Conservation (phyloP, 2,329 filamentous ascomycete species). For the Gnomoniopsis sp. region DNA sequence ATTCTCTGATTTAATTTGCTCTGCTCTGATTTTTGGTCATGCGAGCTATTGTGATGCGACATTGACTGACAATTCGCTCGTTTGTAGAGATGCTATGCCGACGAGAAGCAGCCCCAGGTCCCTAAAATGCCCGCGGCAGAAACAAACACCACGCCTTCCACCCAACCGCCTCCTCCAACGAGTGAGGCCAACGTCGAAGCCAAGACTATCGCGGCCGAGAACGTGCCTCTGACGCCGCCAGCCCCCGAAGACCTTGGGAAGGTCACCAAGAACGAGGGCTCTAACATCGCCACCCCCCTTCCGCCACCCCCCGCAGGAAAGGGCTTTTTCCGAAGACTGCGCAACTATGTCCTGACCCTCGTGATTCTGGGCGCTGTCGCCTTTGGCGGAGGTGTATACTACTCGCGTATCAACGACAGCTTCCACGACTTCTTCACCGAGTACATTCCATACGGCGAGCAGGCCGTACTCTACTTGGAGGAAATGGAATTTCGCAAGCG, state of each 20-base stretch:
- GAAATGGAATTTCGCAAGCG: slow-evolving; percentile 89
- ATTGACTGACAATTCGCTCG: slow-evolving; percentile 10
- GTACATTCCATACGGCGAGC: slow-evolving; percentile 91
- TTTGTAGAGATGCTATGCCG: slow-evolving; percentile 55
- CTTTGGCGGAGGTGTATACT: slow-evolving; percentile 87
- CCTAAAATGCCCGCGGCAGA: slow-evolving; percentile 52
- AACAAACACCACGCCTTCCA: slow-evolving; percentile 46
- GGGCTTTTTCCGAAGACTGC: slow-evolving; percentile 68
- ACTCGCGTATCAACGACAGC: slow-evolving; percentile 90
- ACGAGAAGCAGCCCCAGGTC: slow-evolving; percentile 46
- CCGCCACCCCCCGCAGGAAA: slow-evolving; percentile 42
- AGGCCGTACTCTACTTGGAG: slow-evolving; percentile 91
- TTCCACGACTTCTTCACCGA: slow-evolving; percentile 99
- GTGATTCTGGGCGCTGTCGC: slow-evolving; percentile 72
- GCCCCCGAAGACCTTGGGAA: slow-evolving; percentile 26
- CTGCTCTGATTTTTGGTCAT: slow-evolving; percentile 19
- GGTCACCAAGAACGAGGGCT: slow-evolving; percentile 2
- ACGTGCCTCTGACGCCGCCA: slow-evolving; percentile 39
- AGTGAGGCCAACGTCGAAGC: slow-evolving; percentile 34
- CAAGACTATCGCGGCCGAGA: slow-evolving; percentile 34
- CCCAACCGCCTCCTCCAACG: slow-evolving; percentile 33
- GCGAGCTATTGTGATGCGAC: slow-evolving; percentile 8
- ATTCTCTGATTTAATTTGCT: no score
- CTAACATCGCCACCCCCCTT: slow-evolving; percentile 35
- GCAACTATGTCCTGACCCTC: slow-evolving; percentile 73